Conservation (phyloP, 768 basidiomycete species). For the Phylloporus sp. region DNA sequence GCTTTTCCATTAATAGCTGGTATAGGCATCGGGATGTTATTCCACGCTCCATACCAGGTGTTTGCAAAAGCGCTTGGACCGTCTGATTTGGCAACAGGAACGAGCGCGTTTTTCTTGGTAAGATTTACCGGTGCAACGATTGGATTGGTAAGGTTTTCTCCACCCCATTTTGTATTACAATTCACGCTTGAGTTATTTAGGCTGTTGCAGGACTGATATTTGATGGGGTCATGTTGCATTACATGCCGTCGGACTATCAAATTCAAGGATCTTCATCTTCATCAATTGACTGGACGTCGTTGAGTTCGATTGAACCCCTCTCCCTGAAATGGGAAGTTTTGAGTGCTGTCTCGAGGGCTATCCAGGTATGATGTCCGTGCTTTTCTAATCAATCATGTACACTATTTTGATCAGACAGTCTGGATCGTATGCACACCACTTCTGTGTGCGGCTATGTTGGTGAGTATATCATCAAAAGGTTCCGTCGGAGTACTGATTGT, state of each 20-base stretch:
- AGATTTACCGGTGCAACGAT: conserved; percentile 83
- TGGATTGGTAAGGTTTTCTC: conserved; percentile 55
- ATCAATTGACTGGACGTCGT: conserved; percentile 51
- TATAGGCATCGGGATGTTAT: conserved; percentile 75
- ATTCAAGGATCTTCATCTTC: conserved; percentile 39
- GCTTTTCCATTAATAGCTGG: conserved; percentile 69
- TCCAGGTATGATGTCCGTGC: conserved; percentile 44
- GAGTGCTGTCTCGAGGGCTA: conserved; percentile 52
- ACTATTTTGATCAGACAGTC: conserved; percentile 44
- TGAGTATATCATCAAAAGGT: conserved; percentile 28
- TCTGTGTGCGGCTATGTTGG: conserved; percentile 59
- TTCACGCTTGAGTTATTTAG: conserved; percentile 37
- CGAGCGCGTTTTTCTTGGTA: conserved; percentile 83
- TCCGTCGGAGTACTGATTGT: conserved; percentile 7
- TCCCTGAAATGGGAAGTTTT: conserved; percentile 44
- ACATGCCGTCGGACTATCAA: conserved; percentile 45
- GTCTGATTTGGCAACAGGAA: conserved; percentile 68
- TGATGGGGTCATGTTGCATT: conserved; percentile 44
- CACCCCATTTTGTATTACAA: neutral
- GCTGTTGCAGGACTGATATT: conserved; percentile 75
- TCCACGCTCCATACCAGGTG: conserved; percentile 81
- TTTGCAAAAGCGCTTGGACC: conserved; percentile 63
- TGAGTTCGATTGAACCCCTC: conserved; percentile 43
- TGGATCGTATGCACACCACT: conserved; percentile 73
- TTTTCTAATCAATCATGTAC: conserved; percentile 4